A percentile compares a stretch with the other conserved stretches of the same genome.
phyloP scores from a whole-genome alignment of 2,329 filamentous ascomycete genomes.

The Alternaria arbusti region DNA sequence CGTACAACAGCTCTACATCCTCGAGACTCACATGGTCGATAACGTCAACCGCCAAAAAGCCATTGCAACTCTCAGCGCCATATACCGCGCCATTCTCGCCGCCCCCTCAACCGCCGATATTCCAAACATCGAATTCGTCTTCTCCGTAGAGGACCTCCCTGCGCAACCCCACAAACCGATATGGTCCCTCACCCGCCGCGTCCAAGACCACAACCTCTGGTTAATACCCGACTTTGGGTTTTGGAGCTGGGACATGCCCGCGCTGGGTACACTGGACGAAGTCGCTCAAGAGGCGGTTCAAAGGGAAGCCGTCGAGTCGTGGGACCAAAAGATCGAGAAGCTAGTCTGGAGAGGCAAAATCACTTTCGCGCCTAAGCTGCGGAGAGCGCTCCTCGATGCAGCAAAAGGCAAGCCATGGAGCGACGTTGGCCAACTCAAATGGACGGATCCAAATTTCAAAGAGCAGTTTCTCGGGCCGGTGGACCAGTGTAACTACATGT shows the following conservation, averaged over 20 bases:
- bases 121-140: constrained; percentile 43
- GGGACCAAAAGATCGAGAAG: constrained; percentile 43
- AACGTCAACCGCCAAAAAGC: constrained; percentile 45
- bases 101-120: constrained; percentile 28
- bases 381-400: constrained; percentile 37
- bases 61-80: constrained; percentile 33
- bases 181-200: constrained; percentile 42
- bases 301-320: constrained; percentile 37
- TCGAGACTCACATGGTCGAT: constrained; percentile 43
- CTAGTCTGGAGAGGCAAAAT: constrained; percentile 44
- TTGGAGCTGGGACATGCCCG: constrained; percentile 45
- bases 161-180: constrained; percentile 37
- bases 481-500: constrained; percentile 63
- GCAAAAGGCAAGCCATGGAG: constrained; percentile 41
- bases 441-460: constrained; percentile 39
- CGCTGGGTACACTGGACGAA: constrained; percentile 38
- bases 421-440: constrained; percentile 40
- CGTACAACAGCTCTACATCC: constrained; percentile 34
- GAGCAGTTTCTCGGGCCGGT: constrained; percentile 57
- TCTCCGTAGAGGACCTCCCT: constrained; percentile 43
- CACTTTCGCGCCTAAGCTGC: constrained; percentile 39
- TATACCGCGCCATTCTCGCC: constrained; percentile 40
- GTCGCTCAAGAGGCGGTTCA: constrained; percentile 34
- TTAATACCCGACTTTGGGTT: constrained; percentile 46
- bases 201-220: constrained; percentile 41